Conservation (phyloP, 805 yeast genomes). For the Ogataea nonfermentans region DNA sequence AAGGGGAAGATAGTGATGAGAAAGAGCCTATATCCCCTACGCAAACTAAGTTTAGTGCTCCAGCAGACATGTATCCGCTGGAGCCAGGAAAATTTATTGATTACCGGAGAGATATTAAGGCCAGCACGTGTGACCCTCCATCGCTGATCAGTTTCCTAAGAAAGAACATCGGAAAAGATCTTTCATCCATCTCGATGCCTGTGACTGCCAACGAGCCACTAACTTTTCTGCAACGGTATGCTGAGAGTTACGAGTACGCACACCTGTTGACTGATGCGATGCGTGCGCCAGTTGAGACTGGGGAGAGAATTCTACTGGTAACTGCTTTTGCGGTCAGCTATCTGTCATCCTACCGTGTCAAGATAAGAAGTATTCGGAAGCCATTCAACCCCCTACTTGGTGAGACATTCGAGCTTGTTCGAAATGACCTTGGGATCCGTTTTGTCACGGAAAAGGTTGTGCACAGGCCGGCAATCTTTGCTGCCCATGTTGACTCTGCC, state of each 20-base stretch:
- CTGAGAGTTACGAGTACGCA: constrained; percentile 80
- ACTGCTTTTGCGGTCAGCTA: constrained; percentile 82
- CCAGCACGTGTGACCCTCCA: constrained; percentile 72
- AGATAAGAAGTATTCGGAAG: constrained; percentile 75
- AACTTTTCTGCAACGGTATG: constrained; percentile 71
- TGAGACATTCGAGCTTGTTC: constrained; percentile 85
- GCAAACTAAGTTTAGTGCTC: background rate
- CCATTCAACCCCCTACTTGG: constrained; percentile 95
- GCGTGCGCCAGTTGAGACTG: constrained; percentile 43
- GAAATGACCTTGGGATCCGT: constrained; percentile 78
- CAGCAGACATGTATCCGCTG: constrained; percentile 61
- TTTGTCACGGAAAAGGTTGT: constrained; percentile 79
- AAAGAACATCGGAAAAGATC: constrained; percentile 90
- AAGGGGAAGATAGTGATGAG: constrained; percentile 17
- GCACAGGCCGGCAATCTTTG: constrained; percentile 86
- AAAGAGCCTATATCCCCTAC: background rate
- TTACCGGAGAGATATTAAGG: constrained; percentile 58
- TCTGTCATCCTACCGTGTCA: constrained; percentile 67
- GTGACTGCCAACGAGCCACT: constrained; percentile 92
- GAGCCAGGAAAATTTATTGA: constrained; percentile 44
- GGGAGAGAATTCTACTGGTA: constrained; percentile 61
- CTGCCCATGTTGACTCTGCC: constrained; percentile 68
- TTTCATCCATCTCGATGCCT: constrained; percentile 86
- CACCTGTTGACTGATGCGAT: constrained; percentile 62
- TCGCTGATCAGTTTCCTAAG: constrained; percentile 75